These are phyloP conservation scores for Volvariella surrecta DNA, from an alignment of 1,284 basidiomycete species.

Conservation along the genomic window DNA sequence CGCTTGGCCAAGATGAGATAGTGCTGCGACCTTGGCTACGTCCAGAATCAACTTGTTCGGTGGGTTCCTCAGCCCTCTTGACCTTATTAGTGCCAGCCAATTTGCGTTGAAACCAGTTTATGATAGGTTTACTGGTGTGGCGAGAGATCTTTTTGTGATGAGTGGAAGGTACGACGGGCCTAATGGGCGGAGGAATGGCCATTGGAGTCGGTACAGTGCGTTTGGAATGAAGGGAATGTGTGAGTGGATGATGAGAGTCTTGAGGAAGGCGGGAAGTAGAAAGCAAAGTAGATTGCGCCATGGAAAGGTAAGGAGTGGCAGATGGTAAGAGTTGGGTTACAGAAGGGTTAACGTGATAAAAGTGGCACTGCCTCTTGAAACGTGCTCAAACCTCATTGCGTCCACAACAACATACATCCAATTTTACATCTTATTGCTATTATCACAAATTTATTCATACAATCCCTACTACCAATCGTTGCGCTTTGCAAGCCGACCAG, in stretches of 20 bases:
- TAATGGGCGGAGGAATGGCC: neutral
- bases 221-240: slow-evolving; percentile 6
- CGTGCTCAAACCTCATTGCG: no score
- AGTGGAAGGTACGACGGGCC: slow-evolving; percentile 19
- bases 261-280: neutral
- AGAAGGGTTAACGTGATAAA: slow-evolving; percentile 10
- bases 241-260: neutral
- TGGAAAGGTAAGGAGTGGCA: no score
- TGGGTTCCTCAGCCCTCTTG: slow-evolving; percentile 19
- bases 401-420: no score
- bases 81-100: slow-evolving; percentile 50
- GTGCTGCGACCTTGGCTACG: slow-evolving; percentile 16
- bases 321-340: slow-evolving; percentile 3
- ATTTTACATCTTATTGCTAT: no score
- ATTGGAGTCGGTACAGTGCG: slow-evolving; percentile 10
- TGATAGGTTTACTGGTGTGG: slow-evolving; percentile 76
- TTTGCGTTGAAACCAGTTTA: slow-evolving; percentile 89
- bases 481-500: slow-evolving; percentile 39
- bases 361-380: neutral
- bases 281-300: neutral
- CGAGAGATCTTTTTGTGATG: slow-evolving; percentile 50
- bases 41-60: neutral
- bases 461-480: slow-evolving; percentile 65
- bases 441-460: no score
- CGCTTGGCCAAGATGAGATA: neutral